These are phyloP conservation scores for Aspergillus nidulans DNA, from an alignment of 495 filamentous ascomycete species.

Conservation along the genomic window DNA sequence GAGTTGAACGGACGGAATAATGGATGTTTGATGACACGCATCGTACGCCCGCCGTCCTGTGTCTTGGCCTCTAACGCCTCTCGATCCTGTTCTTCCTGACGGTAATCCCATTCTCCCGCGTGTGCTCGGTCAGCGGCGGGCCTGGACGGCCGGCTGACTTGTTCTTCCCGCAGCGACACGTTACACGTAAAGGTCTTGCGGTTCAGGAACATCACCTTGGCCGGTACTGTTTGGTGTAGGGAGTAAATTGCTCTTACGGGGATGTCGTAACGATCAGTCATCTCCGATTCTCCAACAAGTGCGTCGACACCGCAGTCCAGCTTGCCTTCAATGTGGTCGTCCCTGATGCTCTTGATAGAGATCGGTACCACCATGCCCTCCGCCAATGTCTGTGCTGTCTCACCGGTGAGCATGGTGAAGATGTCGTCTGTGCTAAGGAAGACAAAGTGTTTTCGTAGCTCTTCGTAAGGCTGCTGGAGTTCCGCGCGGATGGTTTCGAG, in stretches of 20 bases:
- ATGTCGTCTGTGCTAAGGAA: conserved; percentile 71
- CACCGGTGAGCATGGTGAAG: conserved; percentile 95
- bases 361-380: conserved; percentile 91
- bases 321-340: conserved; percentile 87
- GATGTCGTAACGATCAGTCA: conserved; percentile 59
- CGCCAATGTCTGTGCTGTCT: conserved; percentile 75
- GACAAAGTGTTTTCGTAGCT: conserved; percentile 77
- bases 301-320: conserved; percentile 94
- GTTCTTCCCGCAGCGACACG: conserved; percentile 76
- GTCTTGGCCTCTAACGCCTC: conserved; percentile 78
- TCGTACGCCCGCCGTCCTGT: conserved; percentile 71
- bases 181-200: conserved; percentile 75
- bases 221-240: conserved; percentile 75
- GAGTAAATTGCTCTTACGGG: conserved; percentile 56
- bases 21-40: conserved; percentile 95
- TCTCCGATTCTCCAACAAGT: conserved; percentile 67
- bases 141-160: conserved; percentile 64
- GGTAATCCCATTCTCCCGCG: conserved; percentile 75
- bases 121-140: conserved; percentile 62
- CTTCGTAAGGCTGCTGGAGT: conserved; percentile 87
- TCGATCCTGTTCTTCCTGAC: conserved; percentile 71
- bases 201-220: conserved; percentile 81
- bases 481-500: conserved; percentile 95
- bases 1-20: conserved; percentile 91
- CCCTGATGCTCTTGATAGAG: conserved; percentile 78